Evolutionary conservation across 192 early-diverging fungal species (phyloP).

Genomic region (Helicostylum pulchrum): DNA sequence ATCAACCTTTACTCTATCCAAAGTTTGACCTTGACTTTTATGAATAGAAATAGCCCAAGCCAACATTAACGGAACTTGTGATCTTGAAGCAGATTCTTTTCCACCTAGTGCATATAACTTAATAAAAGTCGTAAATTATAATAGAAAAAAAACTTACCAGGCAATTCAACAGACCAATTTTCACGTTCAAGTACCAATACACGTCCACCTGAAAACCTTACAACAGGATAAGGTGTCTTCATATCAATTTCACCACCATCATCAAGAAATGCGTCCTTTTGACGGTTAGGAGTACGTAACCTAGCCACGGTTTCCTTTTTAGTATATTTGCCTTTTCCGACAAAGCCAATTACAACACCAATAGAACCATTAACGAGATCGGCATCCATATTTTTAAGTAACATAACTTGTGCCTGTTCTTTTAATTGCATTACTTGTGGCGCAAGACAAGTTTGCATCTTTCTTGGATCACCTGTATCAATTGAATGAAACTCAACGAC

Average conservation of each 20-base stretch:
- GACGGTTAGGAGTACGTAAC: slow-evolving; percentile 9
- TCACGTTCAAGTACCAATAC: slow-evolving; percentile 54
- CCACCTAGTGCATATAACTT: slow-evolving; percentile 12
- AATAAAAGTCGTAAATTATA: not conserved
- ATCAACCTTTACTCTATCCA: slow-evolving; percentile 73
- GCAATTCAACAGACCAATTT: slow-evolving; percentile 52
- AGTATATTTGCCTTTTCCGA: slow-evolving; percentile 22
- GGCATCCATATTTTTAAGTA: slow-evolving; percentile 68
- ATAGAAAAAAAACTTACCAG: slow-evolving; percentile 22
- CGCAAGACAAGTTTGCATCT: slow-evolving; percentile 53
- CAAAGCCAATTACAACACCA: slow-evolving; percentile 58
- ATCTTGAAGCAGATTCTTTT: slow-evolving; percentile 18
- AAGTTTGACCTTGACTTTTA: slow-evolving; percentile 85
- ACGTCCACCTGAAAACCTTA: slow-evolving; percentile 36
- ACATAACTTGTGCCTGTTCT: slow-evolving; percentile 80
- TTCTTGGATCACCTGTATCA: slow-evolving; percentile 41
- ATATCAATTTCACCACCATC: slow-evolving; percentile 20
- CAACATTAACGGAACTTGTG: slow-evolving; percentile 70
- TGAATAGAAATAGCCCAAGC: slow-evolving; percentile 89
- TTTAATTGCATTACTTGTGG: slow-evolving; percentile 66
- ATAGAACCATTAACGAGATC: slow-evolving; percentile 79
- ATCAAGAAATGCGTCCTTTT: not conserved
- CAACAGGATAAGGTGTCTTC: slow-evolving; percentile 33
- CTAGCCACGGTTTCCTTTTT: not conserved
- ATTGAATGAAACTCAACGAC: slow-evolving; percentile 41